A percentile compares a stretch with the other conserved stretches of the same genome.
Evolutionary conservation across 108 stramenopile species (phyloP).

Genomic region (Phaeodactylum tricornutum): DNA sequence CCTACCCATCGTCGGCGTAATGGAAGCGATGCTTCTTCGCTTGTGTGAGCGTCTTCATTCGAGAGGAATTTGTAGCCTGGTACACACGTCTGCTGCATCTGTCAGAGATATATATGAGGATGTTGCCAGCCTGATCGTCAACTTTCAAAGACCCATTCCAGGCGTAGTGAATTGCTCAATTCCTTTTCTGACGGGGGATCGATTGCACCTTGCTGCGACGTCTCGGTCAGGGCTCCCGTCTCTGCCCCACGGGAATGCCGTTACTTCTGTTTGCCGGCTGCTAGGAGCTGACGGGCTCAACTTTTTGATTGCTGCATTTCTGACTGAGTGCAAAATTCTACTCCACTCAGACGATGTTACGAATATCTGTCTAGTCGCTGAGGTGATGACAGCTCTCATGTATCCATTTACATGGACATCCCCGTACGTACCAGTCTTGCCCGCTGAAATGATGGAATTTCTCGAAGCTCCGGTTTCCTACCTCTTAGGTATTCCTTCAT

Average conservation of each 20-base stretch:
- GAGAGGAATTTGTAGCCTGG: constrained; percentile 1
- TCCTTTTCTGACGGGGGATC: constrained; percentile 69
- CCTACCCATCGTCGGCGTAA: constrained; percentile 67
- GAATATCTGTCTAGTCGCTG: constrained; percentile 78
- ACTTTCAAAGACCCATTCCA: constrained; percentile 64
- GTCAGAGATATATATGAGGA: constrained; percentile 31
- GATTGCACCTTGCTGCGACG: constrained; percentile 56
- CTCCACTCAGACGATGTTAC: constrained; percentile 74
- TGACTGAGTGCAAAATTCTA: constrained; percentile 80
- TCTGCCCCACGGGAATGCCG: constrained; percentile 66
- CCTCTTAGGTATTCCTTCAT: constrained; percentile 64
- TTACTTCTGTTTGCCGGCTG: constrained; percentile 64
- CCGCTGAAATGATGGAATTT: constrained; percentile 71
- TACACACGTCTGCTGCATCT: not conserved
- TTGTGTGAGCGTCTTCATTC: constrained; percentile 54
- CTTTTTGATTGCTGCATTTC: constrained; percentile 57
- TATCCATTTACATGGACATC: constrained; percentile 80
- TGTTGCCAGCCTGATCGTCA: constrained; percentile 54
- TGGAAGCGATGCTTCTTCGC: constrained; percentile 71
- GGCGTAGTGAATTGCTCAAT: constrained; percentile 81
- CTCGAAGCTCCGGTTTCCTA: constrained; percentile 79
- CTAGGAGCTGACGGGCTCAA: constrained; percentile 75
- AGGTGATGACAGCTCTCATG: constrained; percentile 73
- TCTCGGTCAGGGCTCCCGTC: constrained; percentile 59
- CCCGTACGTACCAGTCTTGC: constrained; percentile 81